A percentile compares a stretch with the other conserved stretches of the same genome.
These are phyloP conservation scores for Delonix regia DNA, from an alignment of 306 rosid species.

Conservation along the genomic window DNA sequence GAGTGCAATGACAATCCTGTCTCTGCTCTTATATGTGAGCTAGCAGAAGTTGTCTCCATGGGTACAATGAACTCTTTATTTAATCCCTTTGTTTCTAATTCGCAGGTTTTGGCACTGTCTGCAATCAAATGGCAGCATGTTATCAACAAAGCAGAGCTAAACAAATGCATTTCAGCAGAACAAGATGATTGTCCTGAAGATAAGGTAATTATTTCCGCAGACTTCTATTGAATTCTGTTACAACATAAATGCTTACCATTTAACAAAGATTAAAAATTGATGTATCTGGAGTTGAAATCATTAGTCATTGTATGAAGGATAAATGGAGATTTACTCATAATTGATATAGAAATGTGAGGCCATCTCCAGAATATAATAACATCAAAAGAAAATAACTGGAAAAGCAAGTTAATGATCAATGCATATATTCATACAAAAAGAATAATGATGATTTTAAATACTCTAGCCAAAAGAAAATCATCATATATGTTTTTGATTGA, in stretches of 20 bases:
- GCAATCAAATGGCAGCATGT: slow-evolving; percentile 46
- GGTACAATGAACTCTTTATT: slow-evolving; percentile 37
- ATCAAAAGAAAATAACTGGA: slow-evolving; percentile 31
- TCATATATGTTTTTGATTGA: neutral
- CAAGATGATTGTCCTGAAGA: slow-evolving; percentile 8
- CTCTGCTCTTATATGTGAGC: slow-evolving; percentile 32
- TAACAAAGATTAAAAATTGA: slow-evolving; percentile 12
- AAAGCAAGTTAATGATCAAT: neutral
- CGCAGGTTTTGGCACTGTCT: slow-evolving; percentile 47
- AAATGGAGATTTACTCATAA: slow-evolving; percentile 28
- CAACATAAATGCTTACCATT: neutral
- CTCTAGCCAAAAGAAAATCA: slow-evolving; percentile 24
- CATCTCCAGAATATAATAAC: slow-evolving; percentile 26
- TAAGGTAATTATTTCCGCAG: slow-evolving; percentile 16
- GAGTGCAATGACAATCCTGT: slow-evolving; percentile 38
- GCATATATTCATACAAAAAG: slow-evolving; percentile 1
- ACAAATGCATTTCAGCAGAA: slow-evolving; percentile 21
- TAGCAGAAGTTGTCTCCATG: slow-evolving; percentile 37
- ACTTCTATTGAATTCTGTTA: slow-evolving; percentile 11
- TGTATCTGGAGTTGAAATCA: slow-evolving; percentile 28
- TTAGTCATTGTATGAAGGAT: slow-evolving; percentile 15
- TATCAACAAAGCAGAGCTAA: slow-evolving; percentile 35
- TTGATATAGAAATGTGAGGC: slow-evolving; percentile 12
- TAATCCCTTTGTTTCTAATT: slow-evolving; percentile 37
- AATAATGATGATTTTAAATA: slow-evolving; percentile 1